A percentile compares a stretch with the other conserved stretches of the same genome.
phyloP scores from a whole-genome alignment of 345 rosid genomes.

The Eutrema heterophyllum region DNA sequence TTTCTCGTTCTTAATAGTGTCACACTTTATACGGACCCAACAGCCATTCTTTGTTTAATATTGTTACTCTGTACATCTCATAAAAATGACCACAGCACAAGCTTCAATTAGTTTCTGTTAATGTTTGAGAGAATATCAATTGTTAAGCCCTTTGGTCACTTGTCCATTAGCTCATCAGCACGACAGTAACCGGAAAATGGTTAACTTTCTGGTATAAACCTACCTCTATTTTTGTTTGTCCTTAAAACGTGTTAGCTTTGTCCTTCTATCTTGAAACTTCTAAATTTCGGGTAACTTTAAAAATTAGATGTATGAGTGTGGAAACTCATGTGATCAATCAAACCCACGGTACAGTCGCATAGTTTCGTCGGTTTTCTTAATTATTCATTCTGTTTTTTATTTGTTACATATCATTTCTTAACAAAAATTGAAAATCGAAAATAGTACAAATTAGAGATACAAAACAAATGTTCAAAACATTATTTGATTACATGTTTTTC shows the following conservation, averaged over 20 bases:
- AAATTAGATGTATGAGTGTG: neutral
- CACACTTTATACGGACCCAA: conserved; percentile 24
- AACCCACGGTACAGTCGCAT: neutral
- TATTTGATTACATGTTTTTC: neutral
- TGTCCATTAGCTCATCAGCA: neutral
- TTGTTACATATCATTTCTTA: neutral
- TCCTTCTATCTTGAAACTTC: neutral
- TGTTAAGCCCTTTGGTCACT: neutral
- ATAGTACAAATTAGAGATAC: neutral
- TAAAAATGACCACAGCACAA: neutral
- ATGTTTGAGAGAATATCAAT: neutral
- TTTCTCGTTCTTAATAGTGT: conserved; percentile 8
- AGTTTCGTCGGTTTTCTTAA: neutral
- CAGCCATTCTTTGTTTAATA: neutral
- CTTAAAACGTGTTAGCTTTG: neutral
- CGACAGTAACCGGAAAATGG: neutral
- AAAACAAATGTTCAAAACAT: neutral
- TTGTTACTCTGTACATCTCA: conserved; percentile 20
- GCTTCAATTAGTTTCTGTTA: neutral
- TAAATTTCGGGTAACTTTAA: neutral
- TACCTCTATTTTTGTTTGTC: neutral
- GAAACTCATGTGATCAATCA: neutral
- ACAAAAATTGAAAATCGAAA: neutral
- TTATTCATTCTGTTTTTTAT: neutral
- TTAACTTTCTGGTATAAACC: neutral